Base-by-base conservation (phyloP, 2,329 filamentous ascomycete species). In the Sclerotinia nivalis region DNA sequence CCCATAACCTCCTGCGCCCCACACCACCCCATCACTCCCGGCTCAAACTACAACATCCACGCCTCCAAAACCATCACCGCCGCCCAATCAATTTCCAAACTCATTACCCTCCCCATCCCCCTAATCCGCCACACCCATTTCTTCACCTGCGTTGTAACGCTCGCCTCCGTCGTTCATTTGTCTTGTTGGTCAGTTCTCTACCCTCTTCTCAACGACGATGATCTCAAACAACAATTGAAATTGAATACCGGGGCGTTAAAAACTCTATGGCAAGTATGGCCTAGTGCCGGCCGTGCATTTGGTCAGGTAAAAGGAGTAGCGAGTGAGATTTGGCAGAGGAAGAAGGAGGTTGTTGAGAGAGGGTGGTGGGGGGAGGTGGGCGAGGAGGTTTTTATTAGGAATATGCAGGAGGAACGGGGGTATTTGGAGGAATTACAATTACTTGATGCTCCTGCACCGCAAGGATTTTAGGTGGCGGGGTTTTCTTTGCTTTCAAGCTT, bases 1-100 rank as follows among this genome's bases (percentile, higher is more conserved):
- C 80, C 83, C 31, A 83, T 92, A 73, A 91, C 86, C 34, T 89
- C 89, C 0, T 93, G 90, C 76, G 89, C 90, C 9, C 87, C 76
- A 18, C 86, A 90, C 76, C 73, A 71, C 73, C 70, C 72, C 69
- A 76, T 74, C 72, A 69, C 68, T 8, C 71, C 73, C 4, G 75
- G 75, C 3, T 70, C 72, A 68, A 71, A 72, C 6, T 74, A 75
- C 69, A 76, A 76, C 49, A 67, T 76, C 28, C 92, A 96, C 80
- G 93, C 93, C 0, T 88, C 88, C 69, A 94, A 96, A 80, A 93
- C 92, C 9, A 87, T 96, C 71, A 87, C 89, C 43, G 91, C 92
- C 0, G 93, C 94, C 0, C 90, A 90, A 74, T 89, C 91, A 67
- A 90, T 97, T 72, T 91, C 90, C 71, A 87, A 88, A 73, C 84